A percentile compares a stretch with the other conserved stretches of the same genome.
phyloP scores from a whole-genome alignment of 306 rosid species.

The Lathyrus sativus region DNA sequence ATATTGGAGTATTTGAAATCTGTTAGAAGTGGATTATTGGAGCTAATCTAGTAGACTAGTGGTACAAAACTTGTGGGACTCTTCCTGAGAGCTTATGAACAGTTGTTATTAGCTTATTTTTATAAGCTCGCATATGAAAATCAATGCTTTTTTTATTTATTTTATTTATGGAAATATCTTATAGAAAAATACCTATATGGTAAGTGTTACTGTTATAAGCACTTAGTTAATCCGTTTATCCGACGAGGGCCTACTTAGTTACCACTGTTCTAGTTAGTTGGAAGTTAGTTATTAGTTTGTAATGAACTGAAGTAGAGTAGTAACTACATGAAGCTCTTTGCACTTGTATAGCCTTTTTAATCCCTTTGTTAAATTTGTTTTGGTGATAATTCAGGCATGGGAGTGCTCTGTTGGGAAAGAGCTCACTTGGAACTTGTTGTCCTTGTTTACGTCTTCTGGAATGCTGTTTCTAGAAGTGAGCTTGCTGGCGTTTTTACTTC shows the following conservation, averaged over 20 bases:
- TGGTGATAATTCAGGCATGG: slow-evolving; percentile 56
- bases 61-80: too few species aligned
- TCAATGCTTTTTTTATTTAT: neutral
- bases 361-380: neutral
- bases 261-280: neutral
- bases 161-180: neutral
- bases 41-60: too few species aligned
- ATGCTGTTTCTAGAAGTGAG: slow-evolving; percentile 98
- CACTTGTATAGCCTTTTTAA: neutral
- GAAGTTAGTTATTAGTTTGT: neutral
- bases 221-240: neutral
- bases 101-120: neutral
- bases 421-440: slow-evolving; percentile 71
- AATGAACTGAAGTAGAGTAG: neutral
- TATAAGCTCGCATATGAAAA: neutral
- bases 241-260: neutral
- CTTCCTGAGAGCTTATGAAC: neutral
- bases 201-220: neutral
- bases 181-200: neutral
- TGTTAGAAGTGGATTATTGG: neutral
- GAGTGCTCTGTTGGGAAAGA: slow-evolving; percentile 82
- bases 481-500: slow-evolving; percentile 90
- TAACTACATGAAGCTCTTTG: neutral
- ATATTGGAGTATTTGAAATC: neutral
- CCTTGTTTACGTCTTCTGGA: slow-evolving; percentile 84